Conservation (phyloP, 768 basidiomycete genomes). For the Kwoniella sp. region DNA sequence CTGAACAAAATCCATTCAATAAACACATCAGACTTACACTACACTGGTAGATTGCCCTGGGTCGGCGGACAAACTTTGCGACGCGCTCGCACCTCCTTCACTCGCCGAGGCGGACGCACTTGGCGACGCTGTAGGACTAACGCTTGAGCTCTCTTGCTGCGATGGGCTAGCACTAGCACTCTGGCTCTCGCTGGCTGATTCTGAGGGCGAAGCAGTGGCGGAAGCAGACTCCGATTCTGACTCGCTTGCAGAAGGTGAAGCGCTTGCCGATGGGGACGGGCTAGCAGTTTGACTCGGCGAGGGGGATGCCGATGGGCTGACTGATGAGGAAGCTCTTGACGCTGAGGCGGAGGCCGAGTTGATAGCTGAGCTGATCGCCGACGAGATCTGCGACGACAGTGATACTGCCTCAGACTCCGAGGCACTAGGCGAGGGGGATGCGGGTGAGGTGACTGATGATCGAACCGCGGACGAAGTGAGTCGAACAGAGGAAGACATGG, state of each 20-base stretch:
- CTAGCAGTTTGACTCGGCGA: conserved; percentile 3
- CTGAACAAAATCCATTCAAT: neutral
- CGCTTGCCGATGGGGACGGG: neutral
- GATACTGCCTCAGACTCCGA: conserved; percentile 10
- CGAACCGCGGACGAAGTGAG: neutral
- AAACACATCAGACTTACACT: conserved; percentile 14
- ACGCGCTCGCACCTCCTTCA: neutral
- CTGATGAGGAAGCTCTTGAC: conserved; percentile 18
- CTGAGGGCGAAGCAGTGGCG: conserved; percentile 8
- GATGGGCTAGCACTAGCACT: conserved; percentile 3
- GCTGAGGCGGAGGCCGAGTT: conserved; percentile 18
- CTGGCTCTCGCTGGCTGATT: conserved; percentile 10
- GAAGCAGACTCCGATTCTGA: conserved; percentile 17
- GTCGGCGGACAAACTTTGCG: neutral
- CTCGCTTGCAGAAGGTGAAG: conserved; percentile 14
- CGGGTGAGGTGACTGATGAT: conserved; percentile 6
- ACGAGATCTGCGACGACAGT: conserved; percentile 9
- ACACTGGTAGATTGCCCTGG: conserved; percentile 19
- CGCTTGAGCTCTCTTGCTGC: conserved; percentile 4
- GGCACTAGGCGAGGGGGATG: neutral
- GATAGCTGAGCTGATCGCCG: conserved; percentile 14
- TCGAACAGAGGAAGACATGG: conserved; percentile 6
- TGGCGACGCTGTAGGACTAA: conserved; percentile 3
- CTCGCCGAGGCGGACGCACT: conserved; percentile 18
- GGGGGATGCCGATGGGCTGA: conserved; percentile 13